Percentiles rank a stretch among this genome's conserved stretches.
These are phyloP conservation scores for Serendipita sp. DNA, from an alignment of 768 basidiomycete species.

Conservation along the genomic window DNA sequence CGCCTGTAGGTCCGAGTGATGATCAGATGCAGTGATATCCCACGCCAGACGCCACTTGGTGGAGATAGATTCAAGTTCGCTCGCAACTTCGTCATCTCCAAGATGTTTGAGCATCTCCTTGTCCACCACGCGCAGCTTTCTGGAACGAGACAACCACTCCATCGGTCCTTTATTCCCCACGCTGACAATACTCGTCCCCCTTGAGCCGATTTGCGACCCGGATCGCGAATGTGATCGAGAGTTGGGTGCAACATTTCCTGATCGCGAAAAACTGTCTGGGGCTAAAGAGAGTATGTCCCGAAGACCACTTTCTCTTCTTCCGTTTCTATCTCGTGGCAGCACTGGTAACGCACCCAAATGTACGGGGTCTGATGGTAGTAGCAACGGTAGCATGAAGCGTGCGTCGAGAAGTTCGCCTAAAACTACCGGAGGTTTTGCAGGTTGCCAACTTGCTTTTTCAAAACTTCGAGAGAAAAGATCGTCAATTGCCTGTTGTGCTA, in stretches of 20 bases:
- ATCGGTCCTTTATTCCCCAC: conserved; percentile 6
- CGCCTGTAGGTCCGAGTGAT: neutral
- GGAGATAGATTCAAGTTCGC: neutral
- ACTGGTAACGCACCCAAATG: conserved; percentile 54
- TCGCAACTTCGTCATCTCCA: conserved; percentile 1
- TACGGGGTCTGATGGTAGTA: conserved; percentile 66
- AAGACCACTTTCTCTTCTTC: neutral
- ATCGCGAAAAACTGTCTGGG: conserved; percentile 5
- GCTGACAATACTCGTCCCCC: conserved; percentile 6
- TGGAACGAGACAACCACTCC: conserved; percentile 7
- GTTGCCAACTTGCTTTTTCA: conserved; percentile 58
- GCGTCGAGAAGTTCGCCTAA: conserved; percentile 87
- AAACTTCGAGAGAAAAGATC: conserved; percentile 54
- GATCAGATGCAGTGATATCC: neutral
- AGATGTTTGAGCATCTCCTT: neutral
- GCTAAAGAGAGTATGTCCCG: neutral
- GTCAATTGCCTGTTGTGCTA: conserved; percentile 48
- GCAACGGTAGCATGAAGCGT: conserved; percentile 77
- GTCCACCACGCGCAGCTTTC: conserved; percentile 5
- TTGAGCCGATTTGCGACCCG: conserved; percentile 4
- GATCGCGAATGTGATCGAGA: conserved; percentile 6
- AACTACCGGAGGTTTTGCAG: conserved; percentile 58
- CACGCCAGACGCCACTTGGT: neutral
- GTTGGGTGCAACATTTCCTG: neutral
- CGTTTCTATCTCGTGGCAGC: conserved; percentile 15